A percentile compares a stretch with the other conserved stretches of the same genome.
phyloP scores from a whole-genome alignment of 2,329 filamentous ascomycete species.

The Fusarium nelsonii region DNA sequence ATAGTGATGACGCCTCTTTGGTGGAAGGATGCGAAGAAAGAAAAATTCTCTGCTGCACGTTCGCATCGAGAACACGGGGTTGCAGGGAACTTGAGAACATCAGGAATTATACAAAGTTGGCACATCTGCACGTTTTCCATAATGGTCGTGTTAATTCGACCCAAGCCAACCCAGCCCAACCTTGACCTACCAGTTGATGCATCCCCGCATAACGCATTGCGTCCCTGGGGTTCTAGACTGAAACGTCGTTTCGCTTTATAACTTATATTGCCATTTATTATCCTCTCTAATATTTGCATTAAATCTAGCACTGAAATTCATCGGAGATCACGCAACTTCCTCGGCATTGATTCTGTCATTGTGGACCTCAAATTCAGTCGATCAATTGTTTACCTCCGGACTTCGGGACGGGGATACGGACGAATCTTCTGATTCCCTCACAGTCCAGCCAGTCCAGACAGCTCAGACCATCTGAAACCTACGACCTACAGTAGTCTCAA shows the following conservation, averaged over 20 bases:
- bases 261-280: constrained; percentile 8
- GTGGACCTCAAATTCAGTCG: constrained; percentile 25
- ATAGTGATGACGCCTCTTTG: constrained; percentile 38
- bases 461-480: constrained; percentile 30
- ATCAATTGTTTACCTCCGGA: constrained; percentile 1
- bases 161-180: background rate
- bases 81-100: constrained; percentile 22
- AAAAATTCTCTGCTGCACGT: constrained; percentile 28
- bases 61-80: constrained; percentile 30
- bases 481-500: constrained; percentile 24
- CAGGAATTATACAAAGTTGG: constrained; percentile 42
- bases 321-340: constrained; percentile 34
- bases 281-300: constrained; percentile 9
- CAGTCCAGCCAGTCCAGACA: constrained; percentile 4
- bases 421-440: constrained; percentile 11
- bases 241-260: background rate
- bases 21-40: constrained; percentile 22
- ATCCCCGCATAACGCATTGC: constrained; percentile 33
- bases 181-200: constrained; percentile 24
- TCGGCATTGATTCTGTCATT: constrained; percentile 13
- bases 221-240: constrained; percentile 16
- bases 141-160: constrained; percentile 6
- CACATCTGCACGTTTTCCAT: constrained; percentile 20
- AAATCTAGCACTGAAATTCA: constrained; percentile 13
- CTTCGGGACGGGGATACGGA: constrained; percentile 21